A percentile compares a stretch with the other conserved stretches of the same genome.
These are phyloP conservation scores for Novakomyces olei DNA, from an alignment of 805 yeast species.

Conservation along the genomic window DNA sequence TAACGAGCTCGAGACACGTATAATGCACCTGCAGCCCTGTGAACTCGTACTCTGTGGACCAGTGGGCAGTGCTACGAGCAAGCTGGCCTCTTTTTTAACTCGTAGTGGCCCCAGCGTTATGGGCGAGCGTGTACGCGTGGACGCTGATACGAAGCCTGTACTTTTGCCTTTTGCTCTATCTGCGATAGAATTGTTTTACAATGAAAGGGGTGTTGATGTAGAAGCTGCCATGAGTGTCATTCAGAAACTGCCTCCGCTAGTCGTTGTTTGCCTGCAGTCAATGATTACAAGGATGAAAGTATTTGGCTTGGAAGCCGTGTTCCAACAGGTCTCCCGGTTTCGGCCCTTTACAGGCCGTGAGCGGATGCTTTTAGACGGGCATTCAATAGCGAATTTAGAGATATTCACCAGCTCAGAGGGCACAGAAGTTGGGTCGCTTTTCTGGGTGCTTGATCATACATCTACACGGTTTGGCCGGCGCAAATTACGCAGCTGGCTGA, in stretches of 20 bases:
- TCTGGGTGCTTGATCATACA: conserved; percentile 68
- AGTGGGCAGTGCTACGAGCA: no score
- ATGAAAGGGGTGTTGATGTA: no score
- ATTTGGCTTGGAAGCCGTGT: conserved; percentile 36
- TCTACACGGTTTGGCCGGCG: conserved; percentile 56
- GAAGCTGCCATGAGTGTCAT: no score
- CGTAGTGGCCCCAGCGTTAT: no score
- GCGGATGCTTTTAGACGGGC: conserved; percentile 36
- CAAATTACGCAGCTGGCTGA: conserved; percentile 46
- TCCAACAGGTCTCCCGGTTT: conserved; percentile 30
- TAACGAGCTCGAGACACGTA: conserved; percentile 49
- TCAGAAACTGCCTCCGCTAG: conserved; percentile 9
- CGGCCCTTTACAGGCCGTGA: conserved; percentile 26
- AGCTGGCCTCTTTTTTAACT: no score
- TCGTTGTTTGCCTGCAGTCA: conserved; percentile 23
- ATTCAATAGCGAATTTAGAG: conserved; percentile 50
- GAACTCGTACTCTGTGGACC: no score
- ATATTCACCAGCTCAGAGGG: conserved; percentile 44
- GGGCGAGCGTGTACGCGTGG: no score
- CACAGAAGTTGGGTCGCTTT: conserved; percentile 40
- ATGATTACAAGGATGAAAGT: conserved; percentile 35
- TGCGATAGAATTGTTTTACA: no score
- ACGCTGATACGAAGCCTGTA: no score
- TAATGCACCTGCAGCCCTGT: conserved; percentile 51
- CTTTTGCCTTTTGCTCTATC: no score